Percentiles rank a stretch among this genome's conserved stretches.
Evolutionary conservation across 1,284 basidiomycete species (phyloP).

Genomic region (Acaromyces ingoldii): DNA sequence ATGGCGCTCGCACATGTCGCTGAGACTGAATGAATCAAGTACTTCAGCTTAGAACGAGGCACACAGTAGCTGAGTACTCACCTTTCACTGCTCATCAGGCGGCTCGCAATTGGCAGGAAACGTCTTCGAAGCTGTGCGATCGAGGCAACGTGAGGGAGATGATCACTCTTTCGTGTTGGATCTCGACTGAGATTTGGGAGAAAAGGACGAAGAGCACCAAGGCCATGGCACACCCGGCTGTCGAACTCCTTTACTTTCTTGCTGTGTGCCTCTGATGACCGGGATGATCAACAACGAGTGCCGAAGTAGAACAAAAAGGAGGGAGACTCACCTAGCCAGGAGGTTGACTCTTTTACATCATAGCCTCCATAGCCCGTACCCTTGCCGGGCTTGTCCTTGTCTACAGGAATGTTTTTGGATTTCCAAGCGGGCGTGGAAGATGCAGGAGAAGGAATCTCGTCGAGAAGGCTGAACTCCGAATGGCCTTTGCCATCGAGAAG

Average conservation of each 20-base stretch:
- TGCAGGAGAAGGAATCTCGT: too few relatives aligned
- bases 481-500: not conserved
- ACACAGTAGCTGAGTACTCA: not conserved
- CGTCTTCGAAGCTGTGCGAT: constrained; percentile 79
- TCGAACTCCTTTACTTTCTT: constrained; percentile 7
- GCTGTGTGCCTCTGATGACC: constrained; percentile 1
- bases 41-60: not conserved
- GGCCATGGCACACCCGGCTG: not conserved
- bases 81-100: constrained; percentile 73
- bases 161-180: constrained; percentile 1
- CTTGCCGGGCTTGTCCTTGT: too few relatives aligned
- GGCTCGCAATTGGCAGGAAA: constrained; percentile 77
- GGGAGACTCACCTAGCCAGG: too few relatives aligned
- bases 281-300: too few relatives aligned
- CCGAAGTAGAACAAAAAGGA: too few relatives aligned
- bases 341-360: not conserved
- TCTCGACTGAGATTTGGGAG: not conserved
- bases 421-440: too few relatives aligned
- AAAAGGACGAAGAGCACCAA: not conserved
- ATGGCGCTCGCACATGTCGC: constrained; percentile 83
- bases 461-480: not conserved
- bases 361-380: not conserved
- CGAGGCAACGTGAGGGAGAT: constrained; percentile 40
- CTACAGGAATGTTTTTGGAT: too few relatives aligned
- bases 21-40: constrained; percentile 58